Evolutionary conservation across 1,284 basidiomycete genomes (phyloP).

Genomic region (Macrocybe sp.): DNA sequence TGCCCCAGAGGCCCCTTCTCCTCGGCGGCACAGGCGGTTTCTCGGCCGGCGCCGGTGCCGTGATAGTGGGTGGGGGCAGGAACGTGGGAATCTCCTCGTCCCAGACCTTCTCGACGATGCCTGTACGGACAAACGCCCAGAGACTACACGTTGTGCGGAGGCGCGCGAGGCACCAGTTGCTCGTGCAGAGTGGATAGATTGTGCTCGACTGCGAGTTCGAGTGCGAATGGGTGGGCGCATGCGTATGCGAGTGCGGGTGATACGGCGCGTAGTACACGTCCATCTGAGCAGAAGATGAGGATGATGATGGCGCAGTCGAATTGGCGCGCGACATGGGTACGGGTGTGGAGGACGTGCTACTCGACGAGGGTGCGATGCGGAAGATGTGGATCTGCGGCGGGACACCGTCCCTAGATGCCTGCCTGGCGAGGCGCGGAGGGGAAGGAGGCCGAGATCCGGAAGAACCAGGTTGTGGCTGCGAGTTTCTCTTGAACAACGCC

Average conservation of each 20-base stretch:
- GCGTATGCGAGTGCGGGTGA: conserved; percentile 4
- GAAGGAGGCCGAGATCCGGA: conserved; percentile 13
- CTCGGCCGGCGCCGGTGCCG: conserved; percentile 10
- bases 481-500: conserved; percentile 45
- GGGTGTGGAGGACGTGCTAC: conserved; percentile 22
- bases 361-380: conserved; percentile 37
- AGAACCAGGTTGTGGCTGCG: conserved; percentile 6
- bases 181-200: conserved; percentile 74
- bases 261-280: conserved; percentile 14
- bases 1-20: conserved; percentile 50
- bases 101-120: conserved; percentile 82
- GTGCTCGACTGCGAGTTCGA: conserved; percentile 26
- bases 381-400: conserved; percentile 56
- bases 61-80: conserved; percentile 24
- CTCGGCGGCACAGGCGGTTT: conserved; percentile 50
- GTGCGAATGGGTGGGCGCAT: conserved; percentile 5
- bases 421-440: conserved; percentile 14
- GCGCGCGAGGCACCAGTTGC: conserved; percentile 74
- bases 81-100: conserved; percentile 59
- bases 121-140: conserved; percentile 84
- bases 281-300: conserved; percentile 9
- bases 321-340: conserved; percentile 24
- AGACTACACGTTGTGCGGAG: conserved; percentile 86
- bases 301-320: conserved; percentile 12
- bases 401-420: conserved; percentile 15